phyloP scores from a whole-genome alignment of 2,329 filamentous ascomycete species.

The Pyrenochaeta sp. region DNA sequence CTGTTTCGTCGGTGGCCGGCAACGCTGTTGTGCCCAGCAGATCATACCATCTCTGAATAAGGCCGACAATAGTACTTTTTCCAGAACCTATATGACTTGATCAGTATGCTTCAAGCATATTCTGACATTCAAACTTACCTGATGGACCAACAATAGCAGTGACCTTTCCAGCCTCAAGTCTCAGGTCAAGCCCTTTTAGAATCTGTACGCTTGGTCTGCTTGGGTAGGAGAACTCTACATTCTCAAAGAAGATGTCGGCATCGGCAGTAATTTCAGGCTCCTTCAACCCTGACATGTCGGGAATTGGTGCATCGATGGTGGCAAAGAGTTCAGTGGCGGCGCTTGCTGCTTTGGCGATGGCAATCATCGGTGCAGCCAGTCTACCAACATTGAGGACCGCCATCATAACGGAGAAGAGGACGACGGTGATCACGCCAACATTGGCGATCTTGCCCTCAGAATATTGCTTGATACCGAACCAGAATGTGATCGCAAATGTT shows the following conservation, averaged over 20 bases:
- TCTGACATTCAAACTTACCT: neutral
- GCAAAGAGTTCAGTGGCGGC: slow-evolving; percentile 46
- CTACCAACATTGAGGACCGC: slow-evolving; percentile 44
- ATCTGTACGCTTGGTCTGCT: slow-evolving; percentile 68
- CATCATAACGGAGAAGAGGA: slow-evolving; percentile 50
- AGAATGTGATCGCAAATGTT: slow-evolving; percentile 48
- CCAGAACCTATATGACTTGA: slow-evolving; percentile 69
- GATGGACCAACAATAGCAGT: slow-evolving; percentile 78
- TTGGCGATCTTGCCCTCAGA: slow-evolving; percentile 36
- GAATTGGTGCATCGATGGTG: slow-evolving; percentile 44
- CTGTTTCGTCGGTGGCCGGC: slow-evolving; percentile 4
- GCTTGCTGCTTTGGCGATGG: slow-evolving; percentile 43
- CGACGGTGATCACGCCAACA: slow-evolving; percentile 46
- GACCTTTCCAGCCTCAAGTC: slow-evolving; percentile 68
- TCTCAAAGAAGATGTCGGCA: slow-evolving; percentile 42
- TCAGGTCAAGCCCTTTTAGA: slow-evolving; percentile 65
- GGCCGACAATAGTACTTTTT: slow-evolving; percentile 76
- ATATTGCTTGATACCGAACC: slow-evolving; percentile 49
- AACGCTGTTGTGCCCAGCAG: slow-evolving; percentile 46
- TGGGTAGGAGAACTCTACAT: slow-evolving; percentile 49
- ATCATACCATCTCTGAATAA: slow-evolving; percentile 77
- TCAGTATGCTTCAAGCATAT: neutral
- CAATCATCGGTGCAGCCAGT: slow-evolving; percentile 40
- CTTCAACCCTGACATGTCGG: slow-evolving; percentile 38
- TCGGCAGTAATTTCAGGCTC: slow-evolving; percentile 46